A percentile compares a stretch with the other conserved stretches of the same genome.
phyloP scores from a whole-genome alignment of 768 basidiomycete genomes.

The Trametes elegans region DNA sequence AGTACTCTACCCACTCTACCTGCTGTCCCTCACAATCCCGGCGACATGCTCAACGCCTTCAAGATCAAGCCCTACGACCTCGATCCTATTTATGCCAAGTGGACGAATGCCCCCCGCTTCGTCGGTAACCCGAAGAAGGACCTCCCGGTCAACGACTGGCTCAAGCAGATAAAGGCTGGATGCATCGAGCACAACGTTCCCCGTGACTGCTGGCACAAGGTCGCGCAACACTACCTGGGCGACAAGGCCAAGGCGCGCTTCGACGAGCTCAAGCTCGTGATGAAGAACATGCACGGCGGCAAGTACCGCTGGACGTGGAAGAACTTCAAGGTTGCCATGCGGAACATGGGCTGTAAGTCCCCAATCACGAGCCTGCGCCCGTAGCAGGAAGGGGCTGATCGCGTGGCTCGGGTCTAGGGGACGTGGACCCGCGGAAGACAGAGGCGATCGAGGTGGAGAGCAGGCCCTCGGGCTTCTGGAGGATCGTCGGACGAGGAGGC shows the following conservation, averaged over 20 bases:
- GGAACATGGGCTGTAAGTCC: constrained; percentile 76
- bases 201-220: constrained; percentile 81
- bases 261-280: constrained; percentile 68
- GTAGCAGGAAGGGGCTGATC: neutral
- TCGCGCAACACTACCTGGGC: constrained; percentile 74
- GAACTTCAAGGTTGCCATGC: constrained; percentile 74
- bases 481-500: constrained; percentile 42
- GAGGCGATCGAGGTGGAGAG: constrained; percentile 61
- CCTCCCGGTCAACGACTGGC: constrained; percentile 67
- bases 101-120: constrained; percentile 67
- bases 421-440: constrained; percentile 57
- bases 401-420: constrained; percentile 45
- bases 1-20: neutral
- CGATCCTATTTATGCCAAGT: constrained; percentile 60
- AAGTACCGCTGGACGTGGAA: constrained; percentile 85
- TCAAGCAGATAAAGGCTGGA: constrained; percentile 68
- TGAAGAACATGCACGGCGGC: constrained; percentile 71
- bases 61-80: constrained; percentile 78
- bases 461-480: constrained; percentile 52
- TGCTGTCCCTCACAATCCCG: neutral
- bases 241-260: constrained; percentile 67
- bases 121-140: constrained; percentile 70
- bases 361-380: neutral
- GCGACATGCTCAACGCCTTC: constrained; percentile 59
- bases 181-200: constrained; percentile 70